phyloP scores from a whole-genome alignment of 495 filamentous ascomycete genomes.

The Xylaria scruposa region DNA sequence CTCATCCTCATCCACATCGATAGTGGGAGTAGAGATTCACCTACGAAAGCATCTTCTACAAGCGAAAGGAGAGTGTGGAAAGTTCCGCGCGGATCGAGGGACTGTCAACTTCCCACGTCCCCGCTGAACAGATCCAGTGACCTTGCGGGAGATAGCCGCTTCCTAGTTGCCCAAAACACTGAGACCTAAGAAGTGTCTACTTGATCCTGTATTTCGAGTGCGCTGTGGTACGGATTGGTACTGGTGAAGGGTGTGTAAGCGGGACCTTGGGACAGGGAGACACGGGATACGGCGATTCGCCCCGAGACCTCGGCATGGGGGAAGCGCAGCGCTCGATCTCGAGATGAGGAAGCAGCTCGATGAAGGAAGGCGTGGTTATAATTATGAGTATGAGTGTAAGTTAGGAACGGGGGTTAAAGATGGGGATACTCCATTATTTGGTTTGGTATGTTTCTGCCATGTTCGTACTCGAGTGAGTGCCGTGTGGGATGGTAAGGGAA shows the following conservation, averaged over 20 bases:
- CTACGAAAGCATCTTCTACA: not conserved
- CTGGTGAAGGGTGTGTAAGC: not conserved
- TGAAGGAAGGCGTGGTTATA: not conserved
- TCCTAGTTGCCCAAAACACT: not conserved
- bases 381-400: no score
- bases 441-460: not conserved
- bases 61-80: not conserved
- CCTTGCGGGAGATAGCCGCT: not conserved
- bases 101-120: no score
- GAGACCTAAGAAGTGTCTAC: not conserved
- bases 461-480: not conserved
- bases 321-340: not conserved
- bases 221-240: not conserved
- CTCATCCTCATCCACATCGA: not conserved
- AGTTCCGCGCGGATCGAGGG: no score
- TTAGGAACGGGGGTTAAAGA: not conserved
- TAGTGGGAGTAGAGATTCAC: not conserved
- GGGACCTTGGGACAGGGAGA: not conserved
- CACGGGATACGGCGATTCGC: not conserved
- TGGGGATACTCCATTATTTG: not conserved
- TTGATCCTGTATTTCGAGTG: not conserved
- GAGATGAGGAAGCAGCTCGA: not conserved
- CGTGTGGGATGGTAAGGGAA: not conserved
- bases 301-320: not conserved
- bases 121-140: no score